Conservation (phyloP, 2,329 filamentous ascomycete genomes). For the Penicillium sp. region DNA sequence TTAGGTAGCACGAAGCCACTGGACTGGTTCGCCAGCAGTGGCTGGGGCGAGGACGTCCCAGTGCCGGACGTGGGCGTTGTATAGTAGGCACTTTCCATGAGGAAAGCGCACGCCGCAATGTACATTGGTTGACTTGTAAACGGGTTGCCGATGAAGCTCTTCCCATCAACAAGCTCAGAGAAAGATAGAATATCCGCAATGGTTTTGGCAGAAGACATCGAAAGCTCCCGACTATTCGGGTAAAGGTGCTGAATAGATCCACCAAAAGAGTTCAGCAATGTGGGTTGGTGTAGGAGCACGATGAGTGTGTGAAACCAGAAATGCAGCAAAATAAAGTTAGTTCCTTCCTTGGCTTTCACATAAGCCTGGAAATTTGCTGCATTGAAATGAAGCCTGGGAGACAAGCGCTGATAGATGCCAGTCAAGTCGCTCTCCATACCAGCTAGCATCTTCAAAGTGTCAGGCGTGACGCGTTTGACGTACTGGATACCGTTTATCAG, state of each 20-base stretch:
- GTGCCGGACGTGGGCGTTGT: constrained; percentile 67
- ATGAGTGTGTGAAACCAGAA: constrained; percentile 89
- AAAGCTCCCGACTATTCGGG: constrained; percentile 75
- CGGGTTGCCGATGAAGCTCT: constrained; percentile 83
- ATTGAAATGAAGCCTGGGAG: constrained; percentile 77
- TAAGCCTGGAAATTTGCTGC: constrained; percentile 85
- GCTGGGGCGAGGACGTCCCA: constrained; percentile 50
- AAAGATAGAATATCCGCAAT: constrained; percentile 88
- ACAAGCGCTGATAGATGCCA: constrained; percentile 71
- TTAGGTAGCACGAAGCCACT: constrained; percentile 39
- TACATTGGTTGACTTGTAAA: constrained; percentile 92
- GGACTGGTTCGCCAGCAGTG: constrained; percentile 33
- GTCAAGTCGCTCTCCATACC: constrained; percentile 83
- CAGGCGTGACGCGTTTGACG: constrained; percentile 71
- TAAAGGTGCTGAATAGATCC: constrained; percentile 70
- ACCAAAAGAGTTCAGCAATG: constrained; percentile 75
- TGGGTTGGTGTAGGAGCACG: constrained; percentile 81
- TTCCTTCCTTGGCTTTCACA: constrained; percentile 76
- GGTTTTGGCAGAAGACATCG: constrained; percentile 88
- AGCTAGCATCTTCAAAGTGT: constrained; percentile 70
- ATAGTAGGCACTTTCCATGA: constrained; percentile 77
- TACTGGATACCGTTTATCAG: constrained; percentile 79
- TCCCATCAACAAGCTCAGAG: constrained; percentile 80
- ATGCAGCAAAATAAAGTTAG: constrained; percentile 82
- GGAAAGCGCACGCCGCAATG: constrained; percentile 84